phyloP scores from a whole-genome alignment of 176 grass and related monocot species.

The Lolium perenne region DNA sequence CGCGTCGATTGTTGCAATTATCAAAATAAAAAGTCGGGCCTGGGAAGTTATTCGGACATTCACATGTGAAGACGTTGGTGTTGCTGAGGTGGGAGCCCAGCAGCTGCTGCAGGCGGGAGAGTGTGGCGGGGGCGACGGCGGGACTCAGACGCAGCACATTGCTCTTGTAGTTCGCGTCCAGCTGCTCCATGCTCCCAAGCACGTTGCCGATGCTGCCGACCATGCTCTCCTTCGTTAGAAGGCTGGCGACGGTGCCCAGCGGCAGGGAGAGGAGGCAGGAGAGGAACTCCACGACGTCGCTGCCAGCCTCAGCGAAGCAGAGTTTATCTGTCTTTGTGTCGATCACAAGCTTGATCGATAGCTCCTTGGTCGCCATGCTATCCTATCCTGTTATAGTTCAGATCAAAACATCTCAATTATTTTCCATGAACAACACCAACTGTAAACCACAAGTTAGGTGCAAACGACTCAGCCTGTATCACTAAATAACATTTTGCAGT shows the following conservation, averaged over 20 bases:
- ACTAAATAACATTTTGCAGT: background rate
- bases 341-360: slow-evolving; percentile 35
- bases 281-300: background rate
- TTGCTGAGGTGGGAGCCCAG: background rate
- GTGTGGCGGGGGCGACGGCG: background rate
- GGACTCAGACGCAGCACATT: background rate
- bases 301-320: slow-evolving; percentile 27
- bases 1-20: too few relatives aligned
- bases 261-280: slow-evolving; percentile 34
- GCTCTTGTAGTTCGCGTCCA: slow-evolving; percentile 1
- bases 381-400: too few relatives aligned
- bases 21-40: too few relatives aligned
- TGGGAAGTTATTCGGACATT: too few relatives aligned
- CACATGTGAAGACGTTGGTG: background rate
- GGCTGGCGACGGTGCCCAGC: slow-evolving; percentile 24
- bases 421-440: too few relatives aligned
- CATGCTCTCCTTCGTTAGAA: slow-evolving; percentile 46
- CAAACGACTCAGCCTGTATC: too few relatives aligned
- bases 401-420: too few relatives aligned
- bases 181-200: slow-evolving; percentile 8
- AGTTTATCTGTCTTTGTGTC: slow-evolving; percentile 36
- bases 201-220: slow-evolving; percentile 29
- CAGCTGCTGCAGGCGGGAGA: slow-evolving; percentile 3
- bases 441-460: too few relatives aligned
- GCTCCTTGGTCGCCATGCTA: background rate